Percentiles rank a stretch among this genome's conserved stretches.
Conservation (phyloP, 306 rosid genomes). For the Potentilla sterilis region DNA sequence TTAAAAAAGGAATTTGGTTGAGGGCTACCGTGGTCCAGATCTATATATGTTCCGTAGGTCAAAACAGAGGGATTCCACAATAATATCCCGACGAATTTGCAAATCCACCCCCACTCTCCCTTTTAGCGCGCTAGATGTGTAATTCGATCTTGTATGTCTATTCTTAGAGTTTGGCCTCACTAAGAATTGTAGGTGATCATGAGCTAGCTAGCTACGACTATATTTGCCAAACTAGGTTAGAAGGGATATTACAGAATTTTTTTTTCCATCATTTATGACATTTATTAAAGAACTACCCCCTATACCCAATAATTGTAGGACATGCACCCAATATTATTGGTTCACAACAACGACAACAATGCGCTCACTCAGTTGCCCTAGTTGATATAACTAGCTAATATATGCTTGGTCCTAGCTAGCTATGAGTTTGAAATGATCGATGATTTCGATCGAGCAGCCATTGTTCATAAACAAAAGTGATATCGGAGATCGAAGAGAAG, state of each 20-base stretch:
- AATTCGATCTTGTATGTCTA: neutral
- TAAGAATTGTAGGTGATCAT: conserved; percentile 1
- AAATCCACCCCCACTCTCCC: neutral
- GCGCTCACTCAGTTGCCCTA: neutral
- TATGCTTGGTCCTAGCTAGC: neutral
- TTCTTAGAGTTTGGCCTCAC: neutral
- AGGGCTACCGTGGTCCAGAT: neutral
- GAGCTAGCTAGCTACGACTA: neutral
- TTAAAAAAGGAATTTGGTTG: neutral
- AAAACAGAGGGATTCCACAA: neutral
- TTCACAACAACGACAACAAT: conserved; percentile 2
- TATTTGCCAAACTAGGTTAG: neutral
- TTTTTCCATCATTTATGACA: neutral
- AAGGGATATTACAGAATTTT: neutral
- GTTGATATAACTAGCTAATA: neutral
- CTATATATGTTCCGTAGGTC: neutral
- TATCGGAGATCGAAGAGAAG: neutral
- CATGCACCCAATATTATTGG: neutral
- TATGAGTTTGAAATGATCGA: neutral
- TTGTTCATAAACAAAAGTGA: neutral
- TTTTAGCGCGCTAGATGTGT: no score
- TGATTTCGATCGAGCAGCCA: neutral
- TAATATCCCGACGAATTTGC: no score
- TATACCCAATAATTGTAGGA: conserved; percentile 1
- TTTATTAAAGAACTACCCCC: neutral